phyloP scores from a whole-genome alignment of 2,329 filamentous ascomycete species.

The Colletotrichum liriopes region DNA sequence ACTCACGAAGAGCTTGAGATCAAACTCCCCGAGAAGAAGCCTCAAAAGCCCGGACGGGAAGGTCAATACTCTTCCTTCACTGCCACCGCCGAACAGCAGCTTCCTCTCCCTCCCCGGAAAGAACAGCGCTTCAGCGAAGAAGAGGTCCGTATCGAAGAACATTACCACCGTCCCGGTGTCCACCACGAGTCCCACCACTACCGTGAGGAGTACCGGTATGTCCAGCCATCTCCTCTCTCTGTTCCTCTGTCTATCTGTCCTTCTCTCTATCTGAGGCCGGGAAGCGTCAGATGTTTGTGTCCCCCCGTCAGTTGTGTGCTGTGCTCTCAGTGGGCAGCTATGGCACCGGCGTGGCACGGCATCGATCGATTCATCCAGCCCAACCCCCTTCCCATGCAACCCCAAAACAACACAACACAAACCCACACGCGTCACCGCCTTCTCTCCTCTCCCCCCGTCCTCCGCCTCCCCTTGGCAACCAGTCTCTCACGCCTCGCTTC shows the following conservation, averaged over 20 bases:
- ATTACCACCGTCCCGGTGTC: constrained; percentile 80
- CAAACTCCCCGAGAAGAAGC: constrained; percentile 69
- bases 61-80: constrained; percentile 87
- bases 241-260: constrained; percentile 32
- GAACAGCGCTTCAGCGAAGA: constrained; percentile 81
- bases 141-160: constrained; percentile 87
- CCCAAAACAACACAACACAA: constrained; percentile 36
- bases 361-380: constrained; percentile 22
- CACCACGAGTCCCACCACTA: constrained; percentile 66
- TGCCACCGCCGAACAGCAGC: constrained; percentile 68
- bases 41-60: constrained; percentile 95
- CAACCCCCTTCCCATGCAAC: constrained; percentile 26
- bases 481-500: constrained; percentile 21
- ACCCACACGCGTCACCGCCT: constrained; percentile 34
- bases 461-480: constrained; percentile 27
- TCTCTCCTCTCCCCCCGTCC: constrained; percentile 13
- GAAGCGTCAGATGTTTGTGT: not conserved
- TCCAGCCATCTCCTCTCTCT: constrained; percentile 43
- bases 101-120: constrained; percentile 67
- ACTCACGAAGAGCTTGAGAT: constrained; percentile 93
- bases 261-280: constrained; percentile 10
- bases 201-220: constrained; percentile 70
- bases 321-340: not conserved
- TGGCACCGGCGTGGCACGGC: constrained; percentile 6
- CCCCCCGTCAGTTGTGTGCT: not conserved